These are phyloP conservation scores for Gomphus bonarii DNA, from an alignment of 1,284 basidiomycete genomes.

Conservation along the genomic window DNA sequence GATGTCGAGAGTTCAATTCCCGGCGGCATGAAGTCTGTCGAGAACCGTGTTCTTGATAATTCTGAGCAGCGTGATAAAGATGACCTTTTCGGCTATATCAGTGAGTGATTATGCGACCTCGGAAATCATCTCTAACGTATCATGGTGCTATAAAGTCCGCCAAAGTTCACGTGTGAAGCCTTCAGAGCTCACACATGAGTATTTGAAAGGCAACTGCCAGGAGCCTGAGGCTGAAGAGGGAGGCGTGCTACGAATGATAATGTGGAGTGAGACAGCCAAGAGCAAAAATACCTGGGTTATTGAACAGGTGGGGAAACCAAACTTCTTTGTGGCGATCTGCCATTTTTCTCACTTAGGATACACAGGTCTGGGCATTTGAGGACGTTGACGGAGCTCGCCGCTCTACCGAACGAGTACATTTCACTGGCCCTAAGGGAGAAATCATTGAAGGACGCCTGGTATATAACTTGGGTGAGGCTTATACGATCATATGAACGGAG, in stretches of 20 bases:
- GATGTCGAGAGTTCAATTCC: constrained; percentile 50
- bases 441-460: constrained; percentile 44
- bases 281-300: constrained; percentile 32
- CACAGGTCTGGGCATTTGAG: constrained; percentile 63
- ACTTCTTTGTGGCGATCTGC: not conserved
- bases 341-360: not conserved
- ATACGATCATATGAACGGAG: not conserved
- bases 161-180: constrained; percentile 33
- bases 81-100: constrained; percentile 44
- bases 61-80: constrained; percentile 37
- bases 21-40: constrained; percentile 49
- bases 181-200: constrained; percentile 40
- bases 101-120: constrained; percentile 23
- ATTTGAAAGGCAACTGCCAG: constrained; percentile 44
- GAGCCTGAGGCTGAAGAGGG: constrained; percentile 37
- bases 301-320: constrained; percentile 31
- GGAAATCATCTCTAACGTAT: not conserved
- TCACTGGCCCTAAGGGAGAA: constrained; percentile 45
- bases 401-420: constrained; percentile 51
- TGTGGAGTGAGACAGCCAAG: constrained; percentile 42
- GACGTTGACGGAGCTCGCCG: constrained; percentile 46
- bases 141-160: constrained; percentile 3
- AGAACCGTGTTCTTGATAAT: constrained; percentile 44
- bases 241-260: constrained; percentile 38
- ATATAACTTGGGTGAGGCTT: constrained; percentile 50